These are phyloP conservation scores for Epichloe bromicola DNA, from an alignment of 2,329 filamentous ascomycete species.

Conservation along the genomic window DNA sequence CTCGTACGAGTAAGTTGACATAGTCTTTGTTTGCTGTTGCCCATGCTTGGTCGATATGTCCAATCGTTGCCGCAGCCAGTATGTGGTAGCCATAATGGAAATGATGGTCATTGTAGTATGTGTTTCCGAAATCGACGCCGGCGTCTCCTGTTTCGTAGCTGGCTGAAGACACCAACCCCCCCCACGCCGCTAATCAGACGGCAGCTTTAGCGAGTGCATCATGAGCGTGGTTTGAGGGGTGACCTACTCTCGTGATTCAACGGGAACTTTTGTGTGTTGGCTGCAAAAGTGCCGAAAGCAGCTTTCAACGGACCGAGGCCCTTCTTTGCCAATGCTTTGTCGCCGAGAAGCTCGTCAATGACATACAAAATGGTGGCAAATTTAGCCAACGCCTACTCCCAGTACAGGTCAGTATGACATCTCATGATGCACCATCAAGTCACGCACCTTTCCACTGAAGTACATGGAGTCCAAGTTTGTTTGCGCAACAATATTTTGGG, in stretches of 20 bases:
- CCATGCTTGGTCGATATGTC: slow-evolving; percentile 65
- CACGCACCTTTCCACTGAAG: slow-evolving; percentile 65
- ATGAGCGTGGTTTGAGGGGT: background rate
- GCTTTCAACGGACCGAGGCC: slow-evolving; percentile 50
- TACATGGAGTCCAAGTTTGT: slow-evolving; percentile 79
- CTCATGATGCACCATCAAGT: background rate
- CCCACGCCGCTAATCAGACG: slow-evolving; percentile 44
- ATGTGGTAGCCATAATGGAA: slow-evolving; percentile 85
- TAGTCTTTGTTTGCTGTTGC: slow-evolving; percentile 59
- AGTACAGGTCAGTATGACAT: background rate
- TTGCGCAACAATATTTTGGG: slow-evolving; percentile 61
- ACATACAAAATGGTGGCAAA: slow-evolving; percentile 59
- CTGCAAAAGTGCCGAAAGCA: slow-evolving; percentile 51
- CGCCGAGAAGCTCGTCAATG: slow-evolving; percentile 47
- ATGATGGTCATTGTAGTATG: slow-evolving; percentile 66
- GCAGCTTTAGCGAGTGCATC: background rate
- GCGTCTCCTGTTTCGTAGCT: slow-evolving; percentile 57
- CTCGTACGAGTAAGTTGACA: slow-evolving; percentile 73
- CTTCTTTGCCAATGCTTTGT: slow-evolving; percentile 40
- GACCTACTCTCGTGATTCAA: slow-evolving; percentile 49
- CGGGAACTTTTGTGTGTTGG: slow-evolving; percentile 55
- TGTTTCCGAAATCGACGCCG: slow-evolving; percentile 79
- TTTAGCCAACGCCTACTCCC: slow-evolving; percentile 51
- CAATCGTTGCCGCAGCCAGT: slow-evolving; percentile 73
- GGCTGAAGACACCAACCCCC: slow-evolving; percentile 65